A percentile compares a stretch with the other conserved stretches of the same genome.
Conservation (phyloP, 78 protist genomes). For the Salpingoeca rosetta region DNA sequence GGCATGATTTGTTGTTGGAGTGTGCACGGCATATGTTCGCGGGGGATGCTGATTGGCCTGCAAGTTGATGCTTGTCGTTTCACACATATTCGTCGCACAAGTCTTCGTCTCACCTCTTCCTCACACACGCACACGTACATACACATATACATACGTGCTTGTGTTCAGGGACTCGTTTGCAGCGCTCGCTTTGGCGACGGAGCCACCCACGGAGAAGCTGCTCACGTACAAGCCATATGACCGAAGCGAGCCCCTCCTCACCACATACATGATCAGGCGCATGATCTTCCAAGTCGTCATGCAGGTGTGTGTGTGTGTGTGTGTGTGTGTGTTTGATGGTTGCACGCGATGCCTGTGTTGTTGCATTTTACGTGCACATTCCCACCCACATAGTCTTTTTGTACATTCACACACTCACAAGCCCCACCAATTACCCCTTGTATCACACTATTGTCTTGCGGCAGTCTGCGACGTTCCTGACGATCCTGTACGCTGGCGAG, state of each 20-base stretch:
- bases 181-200: conserved; percentile 98
- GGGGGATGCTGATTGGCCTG: too few species aligned
- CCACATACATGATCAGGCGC: conserved; percentile 43
- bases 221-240: conserved; percentile 67
- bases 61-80: too few species aligned
- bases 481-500: background rate
- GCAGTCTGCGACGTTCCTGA: background rate
- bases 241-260: conserved; percentile 38
- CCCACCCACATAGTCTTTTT: conserved; percentile 7
- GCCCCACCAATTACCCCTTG: too few species aligned
- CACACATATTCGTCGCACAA: too few species aligned
- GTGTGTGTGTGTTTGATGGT: too few species aligned
- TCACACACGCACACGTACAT: too few species aligned
- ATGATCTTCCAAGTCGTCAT: background rate
- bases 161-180: conserved; percentile 98
- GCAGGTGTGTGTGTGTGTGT: background rate
- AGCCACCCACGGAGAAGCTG: conserved; percentile 70
- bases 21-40: too few species aligned
- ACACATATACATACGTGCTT: too few species aligned
- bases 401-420: too few species aligned
- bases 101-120: too few species aligned
- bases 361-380: background rate
- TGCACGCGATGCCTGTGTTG: background rate
- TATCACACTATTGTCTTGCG: too few species aligned
- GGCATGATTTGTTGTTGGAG: too few species aligned